These are phyloP conservation scores for Inga oerstediana DNA, from an alignment of 306 rosid species.

Conservation along the genomic window DNA sequence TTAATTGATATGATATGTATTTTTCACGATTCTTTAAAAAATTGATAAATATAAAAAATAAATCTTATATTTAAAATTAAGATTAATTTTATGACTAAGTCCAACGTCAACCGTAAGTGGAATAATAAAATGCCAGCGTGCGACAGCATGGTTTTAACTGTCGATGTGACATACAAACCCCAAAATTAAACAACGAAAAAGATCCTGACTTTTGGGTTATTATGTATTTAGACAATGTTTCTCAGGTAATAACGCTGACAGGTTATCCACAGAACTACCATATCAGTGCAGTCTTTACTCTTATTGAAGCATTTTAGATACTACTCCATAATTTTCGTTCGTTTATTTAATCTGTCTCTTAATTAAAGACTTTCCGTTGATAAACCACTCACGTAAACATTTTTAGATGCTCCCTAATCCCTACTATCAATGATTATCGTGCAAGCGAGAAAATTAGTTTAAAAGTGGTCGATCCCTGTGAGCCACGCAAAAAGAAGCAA, in stretches of 20 bases:
- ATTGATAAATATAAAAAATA: no score
- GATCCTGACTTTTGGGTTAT: slow-evolving; percentile 29
- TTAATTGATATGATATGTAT: no score
- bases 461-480: not conserved
- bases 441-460: not conserved
- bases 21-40: no score
- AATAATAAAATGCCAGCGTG: not conserved
- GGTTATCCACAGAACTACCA: slow-evolving; percentile 2
- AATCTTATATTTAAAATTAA: no score
- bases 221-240: slow-evolving; percentile 26
- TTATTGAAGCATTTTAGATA: slow-evolving; percentile 36
- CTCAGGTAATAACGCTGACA: slow-evolving; percentile 2
- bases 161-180: slow-evolving; percentile 42
- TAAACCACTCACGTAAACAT: not conserved
- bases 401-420: not conserved
- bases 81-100: no score
- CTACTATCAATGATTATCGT: not conserved
- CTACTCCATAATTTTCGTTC: slow-evolving; percentile 27
- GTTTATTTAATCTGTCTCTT: slow-evolving; percentile 36
- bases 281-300: not conserved
- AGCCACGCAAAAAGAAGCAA: not conserved
- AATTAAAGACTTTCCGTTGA: slow-evolving; percentile 23
- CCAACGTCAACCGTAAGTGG: no score
- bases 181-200: slow-evolving; percentile 30
- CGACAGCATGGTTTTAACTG: slow-evolving; percentile 8